A percentile compares a stretch with the other conserved stretches of the same genome.
These are phyloP conservation scores for Hordeum pubiflorum DNA, from an alignment of 202 grass and related monocot genomes.

Conservation along the genomic window DNA sequence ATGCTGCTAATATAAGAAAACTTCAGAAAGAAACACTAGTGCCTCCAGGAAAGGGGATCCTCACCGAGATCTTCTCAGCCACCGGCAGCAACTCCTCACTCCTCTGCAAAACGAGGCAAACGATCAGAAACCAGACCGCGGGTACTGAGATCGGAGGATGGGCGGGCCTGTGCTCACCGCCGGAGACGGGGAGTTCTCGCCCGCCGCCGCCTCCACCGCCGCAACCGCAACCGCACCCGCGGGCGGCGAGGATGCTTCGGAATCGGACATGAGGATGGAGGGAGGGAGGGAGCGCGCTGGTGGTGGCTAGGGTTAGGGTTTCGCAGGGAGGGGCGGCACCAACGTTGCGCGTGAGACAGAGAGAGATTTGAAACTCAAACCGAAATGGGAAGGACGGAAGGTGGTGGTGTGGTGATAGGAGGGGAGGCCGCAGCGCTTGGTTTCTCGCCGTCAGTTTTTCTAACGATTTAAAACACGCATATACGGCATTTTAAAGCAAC, in stretches of 20 bases:
- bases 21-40: background rate
- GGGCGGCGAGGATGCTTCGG: conserved; percentile 24
- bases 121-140: background rate
- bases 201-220: background rate
- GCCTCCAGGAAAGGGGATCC: background rate
- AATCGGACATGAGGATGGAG: conserved; percentile 31
- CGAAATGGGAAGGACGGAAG: conserved; percentile 6
- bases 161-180: conserved; percentile 27
- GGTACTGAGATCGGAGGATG: background rate
- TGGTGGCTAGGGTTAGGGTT: conserved; percentile 41
- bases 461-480: too few relatives aligned
- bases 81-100: conserved; percentile 53
- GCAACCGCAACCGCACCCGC: background rate
- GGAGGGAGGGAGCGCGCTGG: background rate
- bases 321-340: background rate
- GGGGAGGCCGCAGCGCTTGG: too few relatives aligned
- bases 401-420: background rate
- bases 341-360: background rate
- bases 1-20: background rate
- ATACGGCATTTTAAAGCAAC: too few relatives aligned
- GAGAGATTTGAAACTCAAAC: conserved; percentile 39
- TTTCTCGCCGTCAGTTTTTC: too few relatives aligned
- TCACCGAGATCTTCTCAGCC: conserved; percentile 69
- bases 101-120: conserved; percentile 22
- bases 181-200: conserved; percentile 16